These are phyloP conservation scores for Aspergillus pseudotamarii DNA, from an alignment of 2,329 filamentous ascomycete genomes.

Conservation along the genomic window DNA sequence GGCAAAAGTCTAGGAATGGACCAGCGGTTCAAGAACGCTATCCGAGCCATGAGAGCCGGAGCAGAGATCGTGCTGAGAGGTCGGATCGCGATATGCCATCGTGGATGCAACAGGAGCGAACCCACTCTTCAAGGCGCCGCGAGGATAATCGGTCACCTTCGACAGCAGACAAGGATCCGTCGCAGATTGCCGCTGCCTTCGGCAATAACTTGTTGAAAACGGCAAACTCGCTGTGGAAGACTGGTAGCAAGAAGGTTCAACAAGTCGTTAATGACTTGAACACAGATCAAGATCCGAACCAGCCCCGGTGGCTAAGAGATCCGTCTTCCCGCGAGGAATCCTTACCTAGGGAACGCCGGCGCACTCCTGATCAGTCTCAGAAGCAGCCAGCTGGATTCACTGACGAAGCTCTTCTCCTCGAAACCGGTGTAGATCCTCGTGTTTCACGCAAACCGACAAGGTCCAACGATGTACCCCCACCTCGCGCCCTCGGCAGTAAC, in stretches of 20 bases:
- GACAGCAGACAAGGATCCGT: conserved; percentile 69
- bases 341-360: conserved; percentile 22
- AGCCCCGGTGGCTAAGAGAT: conserved; percentile 96
- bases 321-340: conserved; percentile 44
- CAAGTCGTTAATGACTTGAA: conserved; percentile 88
- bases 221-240: conserved; percentile 93
- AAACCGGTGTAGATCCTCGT: conserved; percentile 32
- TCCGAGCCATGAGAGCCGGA: conserved; percentile 25
- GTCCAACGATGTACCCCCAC: conserved; percentile 25
- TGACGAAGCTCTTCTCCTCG: conserved; percentile 57
- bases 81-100: conserved; percentile 50
- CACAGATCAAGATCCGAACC: conserved; percentile 70
- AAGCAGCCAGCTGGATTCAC: conserved; percentile 48
- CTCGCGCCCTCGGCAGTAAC: conserved; percentile 22
- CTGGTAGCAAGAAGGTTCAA: conserved; percentile 87
- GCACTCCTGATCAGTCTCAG: conserved; percentile 23
- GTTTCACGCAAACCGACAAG: conserved; percentile 29
- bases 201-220: conserved; percentile 87
- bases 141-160: conserved; percentile 41
- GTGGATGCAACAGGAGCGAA: conserved; percentile 63
- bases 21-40: conserved; percentile 23
- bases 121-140: conserved; percentile 26
- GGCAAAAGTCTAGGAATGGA: conserved; percentile 61
- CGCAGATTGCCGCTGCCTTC: conserved; percentile 79
- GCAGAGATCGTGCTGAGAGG: conserved; percentile 28